Evolutionary conservation across 164 flowering plant genomes (phyloP).

Genomic region (Sextonia rubra): DNA sequence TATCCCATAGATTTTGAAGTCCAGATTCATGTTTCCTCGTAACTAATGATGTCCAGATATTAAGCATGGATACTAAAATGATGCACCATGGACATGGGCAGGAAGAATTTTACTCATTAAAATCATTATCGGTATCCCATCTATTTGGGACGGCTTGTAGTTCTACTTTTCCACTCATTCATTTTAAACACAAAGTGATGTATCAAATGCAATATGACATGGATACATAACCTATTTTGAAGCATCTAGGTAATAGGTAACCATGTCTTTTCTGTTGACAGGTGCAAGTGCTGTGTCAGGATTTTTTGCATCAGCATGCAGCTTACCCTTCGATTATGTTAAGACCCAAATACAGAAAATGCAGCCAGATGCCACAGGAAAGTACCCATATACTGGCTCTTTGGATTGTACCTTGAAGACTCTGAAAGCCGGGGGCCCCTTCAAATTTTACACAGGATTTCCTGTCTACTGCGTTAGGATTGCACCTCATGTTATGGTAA

Average conservation of each 20-base stretch:
- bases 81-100: too few species aligned
- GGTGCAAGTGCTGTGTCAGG: conserved; percentile 31
- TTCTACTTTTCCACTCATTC: too few species aligned
- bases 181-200: too few species aligned
- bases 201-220: too few species aligned
- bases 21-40: too few species aligned
- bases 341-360: conserved; percentile 30
- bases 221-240: too few species aligned
- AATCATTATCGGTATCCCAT: too few species aligned
- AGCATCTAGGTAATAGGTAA: neutral
- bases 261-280: conserved; percentile 8
- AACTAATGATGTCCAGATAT: too few species aligned
- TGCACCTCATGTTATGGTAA: conserved; percentile 98
- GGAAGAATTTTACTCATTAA: too few species aligned
- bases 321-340: conserved; percentile 28
- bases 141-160: too few species aligned
- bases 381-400: conserved; percentile 27
- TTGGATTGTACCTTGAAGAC: conserved; percentile 26
- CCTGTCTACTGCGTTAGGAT: conserved; percentile 93
- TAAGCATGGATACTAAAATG: too few species aligned
- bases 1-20: too few species aligned
- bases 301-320: conserved; percentile 26
- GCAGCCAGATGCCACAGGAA: conserved; percentile 29
- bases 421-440: conserved; percentile 24
- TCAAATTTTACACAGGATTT: conserved; percentile 28